These are phyloP conservation scores for Pouteria campechiana DNA, from an alignment of 179 eudicot species.

Conservation along the genomic window DNA sequence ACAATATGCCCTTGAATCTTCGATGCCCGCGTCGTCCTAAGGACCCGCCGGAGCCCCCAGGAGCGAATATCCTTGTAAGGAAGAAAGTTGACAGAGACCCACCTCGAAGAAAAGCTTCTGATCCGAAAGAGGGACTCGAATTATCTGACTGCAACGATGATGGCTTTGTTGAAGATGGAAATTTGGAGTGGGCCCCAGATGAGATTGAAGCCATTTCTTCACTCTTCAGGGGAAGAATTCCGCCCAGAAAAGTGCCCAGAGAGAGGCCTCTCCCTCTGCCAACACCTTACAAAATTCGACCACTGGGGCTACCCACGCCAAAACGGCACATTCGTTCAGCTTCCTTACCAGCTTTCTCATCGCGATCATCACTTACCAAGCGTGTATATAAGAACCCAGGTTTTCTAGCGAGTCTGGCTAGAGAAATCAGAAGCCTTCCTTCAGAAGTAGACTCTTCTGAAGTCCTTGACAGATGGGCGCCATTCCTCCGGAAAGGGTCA, in stretches of 20 bases:
- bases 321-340: slow-evolving; percentile 24
- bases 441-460: slow-evolving; percentile 43
- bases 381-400: slow-evolving; percentile 59
- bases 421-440: slow-evolving; percentile 53
- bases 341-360: slow-evolving; percentile 14
- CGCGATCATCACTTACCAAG: slow-evolving; percentile 32
- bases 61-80: slow-evolving; percentile 5
- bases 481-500: slow-evolving; percentile 74
- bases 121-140: background rate
- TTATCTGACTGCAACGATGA: slow-evolving; percentile 2
- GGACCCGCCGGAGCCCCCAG: slow-evolving; percentile 23
- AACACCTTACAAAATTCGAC: slow-evolving; percentile 71
- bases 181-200: slow-evolving; percentile 55
- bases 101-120: slow-evolving; percentile 6
- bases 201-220: slow-evolving; percentile 91
- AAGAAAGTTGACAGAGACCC: slow-evolving; percentile 5
- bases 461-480: slow-evolving; percentile 46
- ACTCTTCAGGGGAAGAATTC: slow-evolving; percentile 75
- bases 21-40: slow-evolving; percentile 25
- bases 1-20: slow-evolving; percentile 20
- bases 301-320: slow-evolving; percentile 55
- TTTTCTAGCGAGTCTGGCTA: slow-evolving; percentile 64
- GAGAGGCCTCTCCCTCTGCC: slow-evolving; percentile 84
- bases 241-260: slow-evolving; percentile 62
- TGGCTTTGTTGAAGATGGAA: slow-evolving; percentile 9